Base-by-base conservation (phyloP, 768 basidiomycete genomes). In the Lactifluus subvellereus region DNA sequence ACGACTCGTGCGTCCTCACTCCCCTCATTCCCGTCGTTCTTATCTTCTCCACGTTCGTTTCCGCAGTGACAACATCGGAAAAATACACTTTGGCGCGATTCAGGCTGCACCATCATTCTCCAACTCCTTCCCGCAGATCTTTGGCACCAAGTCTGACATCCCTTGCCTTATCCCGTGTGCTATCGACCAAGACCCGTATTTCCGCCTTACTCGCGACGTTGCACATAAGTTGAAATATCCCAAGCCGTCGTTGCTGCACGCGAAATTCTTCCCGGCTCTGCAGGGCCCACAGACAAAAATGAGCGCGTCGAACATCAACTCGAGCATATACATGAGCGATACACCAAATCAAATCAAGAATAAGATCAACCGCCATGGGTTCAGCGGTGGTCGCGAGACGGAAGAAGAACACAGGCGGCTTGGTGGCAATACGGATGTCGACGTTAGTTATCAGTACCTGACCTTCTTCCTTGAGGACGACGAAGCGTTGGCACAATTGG, bases 271-370 rank as follows among this genome's bases (percentile, higher is more conserved):
- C 78, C 97, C 97, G 11, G 95, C 97, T 5, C 81, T 99, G 10
- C 96, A 98, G 75, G 97, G 97, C 48, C 91, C 97, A 2, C 94
- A 97, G 74, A 96, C 94, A 40, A 99, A 99, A 78, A 99, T 99
- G 97, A 97, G 94, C 73, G 97, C 97, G 5, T 94, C 91, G 54
- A 89, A 96, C 74, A 79, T 85, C 22, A 96, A 94, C 75, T 91
- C 88, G 67, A 91, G 91, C 67, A 95, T 99, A 68, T 98, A 83
- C 79, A 98, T 99, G 96, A 92, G 81, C 37, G 97, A 99, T 73
- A 91, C 89, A 62, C 79, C 86, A 4, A 85, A 84, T 60, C 91
- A 95, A 75, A 98, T 99, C 77, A 96, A 97, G 78, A 97, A 94
- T 73, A 99, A 99, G 79, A 84, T 99, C 71, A 97, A 93, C 72